Evolutionary conservation across 257 asterid species (phyloP), one percentile per base, ranked within the genome.

Genomic region (Cordia subcordata): DNA sequence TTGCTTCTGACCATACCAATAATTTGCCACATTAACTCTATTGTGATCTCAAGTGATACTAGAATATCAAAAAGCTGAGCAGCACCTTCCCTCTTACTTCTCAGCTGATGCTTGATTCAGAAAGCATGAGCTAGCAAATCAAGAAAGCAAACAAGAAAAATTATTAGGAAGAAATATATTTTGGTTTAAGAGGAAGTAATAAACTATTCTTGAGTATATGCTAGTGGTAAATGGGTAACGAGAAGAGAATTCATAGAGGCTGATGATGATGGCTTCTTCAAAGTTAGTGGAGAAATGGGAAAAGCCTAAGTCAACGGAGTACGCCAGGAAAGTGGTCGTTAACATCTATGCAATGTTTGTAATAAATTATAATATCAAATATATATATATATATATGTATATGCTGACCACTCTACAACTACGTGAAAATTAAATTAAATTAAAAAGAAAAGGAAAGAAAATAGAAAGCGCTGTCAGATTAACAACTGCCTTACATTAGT

Each of bases 1-100:
- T 81, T 93, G 53, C 73, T 72, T 68, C 78, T 75, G 62, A 77
- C 90, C 96, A 84, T 81, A 44, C 40, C 16, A 23, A 12, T 49
- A 19, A 49, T 49, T 49, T 5, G 11, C 8, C 1, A 15, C 16
- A 4, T 5, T 1, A 15, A 17, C 0, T 11, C 8, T 33, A 11
- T 20, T 3, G 16, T 20, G 17, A 53, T 20, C 17, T 23, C 12
- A 12, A 17, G 5, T 52, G n/a, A n/a, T 13, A 52, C 11, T 23
- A 15, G 22, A 22, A 4, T 10, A 52, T 5, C 32, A 1, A 19
- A 47, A 8, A 14, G 18, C 6, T n/a, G 20, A 17, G 8, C 27
- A 49, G 12, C 54, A 16, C 23, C 6, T 17, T 1, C n/a, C n/a
- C n/a, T n/a, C n/a, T n/a, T n/a, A n/a, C n/a, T n/a, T n/a, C n/a